Base-by-base conservation (phyloP, 2,329 filamentous ascomycete species). In the Botrytis fragariae region DNA sequence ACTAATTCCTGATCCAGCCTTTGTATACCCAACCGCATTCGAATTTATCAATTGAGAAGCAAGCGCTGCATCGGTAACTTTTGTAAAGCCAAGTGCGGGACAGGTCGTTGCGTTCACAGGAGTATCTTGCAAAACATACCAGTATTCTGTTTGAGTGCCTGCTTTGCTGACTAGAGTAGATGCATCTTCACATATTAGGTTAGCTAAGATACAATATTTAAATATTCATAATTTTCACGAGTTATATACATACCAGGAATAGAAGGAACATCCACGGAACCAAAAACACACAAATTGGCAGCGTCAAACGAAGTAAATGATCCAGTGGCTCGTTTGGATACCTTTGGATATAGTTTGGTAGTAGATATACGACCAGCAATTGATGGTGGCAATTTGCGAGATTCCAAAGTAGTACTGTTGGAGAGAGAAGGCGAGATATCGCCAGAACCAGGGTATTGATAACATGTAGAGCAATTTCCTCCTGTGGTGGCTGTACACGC, bases 311-410 rank as follows among this genome's bases (percentile, higher is more conserved):
- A 67, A 18, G 32, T 54, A 20, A 67, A 54, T 6, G 64, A 67
- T 54, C 25, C 22, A 2, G 25, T 22, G 32, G 5, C 35, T 42
- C 48, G 35, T 20, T 42, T 68, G 18, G 2, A 22, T 57, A 68
- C 10, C n/a, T 68, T 32, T 7, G 45, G 1, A 6, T 54, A n/a
- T 39, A 42, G 20, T 5, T 68, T 20, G 6, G 65, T 14, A 12
- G 65, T 68, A 22, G 65, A 68, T 68, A 68, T 68, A 6, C 48
- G 65, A 32, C 65, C 65, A 1, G 65, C 65, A 18, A 68, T 68
- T 6, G 65, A 32, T 57, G 48, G 65, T 22, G 48, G 65, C 18
- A 68, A 14, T n/a, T 42, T 7, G 18, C 65, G 65, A n/a, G 35
- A 16, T 39, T 22, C 16, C 4, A 68, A 12, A 42, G 29, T 32